These are phyloP conservation scores for Yarrowia hollandica DNA, from an alignment of 805 yeast genomes.

Conservation along the genomic window DNA sequence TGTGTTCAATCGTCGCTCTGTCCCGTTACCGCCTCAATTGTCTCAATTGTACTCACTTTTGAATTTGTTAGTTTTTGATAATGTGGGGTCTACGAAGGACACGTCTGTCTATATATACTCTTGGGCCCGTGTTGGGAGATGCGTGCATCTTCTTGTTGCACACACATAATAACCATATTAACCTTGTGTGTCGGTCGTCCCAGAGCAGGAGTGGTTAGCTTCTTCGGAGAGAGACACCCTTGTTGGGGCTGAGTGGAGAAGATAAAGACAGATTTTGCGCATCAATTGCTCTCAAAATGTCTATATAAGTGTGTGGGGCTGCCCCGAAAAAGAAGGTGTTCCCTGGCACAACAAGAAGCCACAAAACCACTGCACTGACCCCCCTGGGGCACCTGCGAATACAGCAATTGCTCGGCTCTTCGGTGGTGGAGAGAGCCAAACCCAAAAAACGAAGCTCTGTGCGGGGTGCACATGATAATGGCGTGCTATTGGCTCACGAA, in stretches of 20 bases:
- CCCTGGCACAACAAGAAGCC: too few species aligned
- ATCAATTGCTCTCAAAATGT: neutral
- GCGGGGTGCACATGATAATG: conserved; percentile 25
- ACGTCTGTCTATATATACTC: conserved; percentile 25
- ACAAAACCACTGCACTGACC: neutral
- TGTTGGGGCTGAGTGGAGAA: too few species aligned
- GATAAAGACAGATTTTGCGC: too few species aligned
- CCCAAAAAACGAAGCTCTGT: conserved; percentile 9
- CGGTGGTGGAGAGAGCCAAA: conserved; percentile 1
- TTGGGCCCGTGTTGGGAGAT: conserved; percentile 9
- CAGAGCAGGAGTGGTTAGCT: too few species aligned
- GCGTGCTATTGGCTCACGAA: conserved; percentile 26
- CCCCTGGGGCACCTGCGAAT: too few species aligned
- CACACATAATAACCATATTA: conserved; percentile 5
- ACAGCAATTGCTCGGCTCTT: conserved; percentile 24
- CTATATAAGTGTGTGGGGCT: too few species aligned
- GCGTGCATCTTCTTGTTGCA: neutral
- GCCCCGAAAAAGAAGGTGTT: too few species aligned
- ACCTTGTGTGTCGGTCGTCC: too few species aligned
- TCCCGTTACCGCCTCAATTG: neutral
- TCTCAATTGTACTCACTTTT: conserved; percentile 13
- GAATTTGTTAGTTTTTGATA: conserved; percentile 19
- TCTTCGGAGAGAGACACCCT: too few species aligned
- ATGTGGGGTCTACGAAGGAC: conserved; percentile 6
- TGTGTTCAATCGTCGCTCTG: neutral